Evolutionary conservation across 345 rosid genomes (phyloP).

Genomic region (Sonneratia caseolaris): DNA sequence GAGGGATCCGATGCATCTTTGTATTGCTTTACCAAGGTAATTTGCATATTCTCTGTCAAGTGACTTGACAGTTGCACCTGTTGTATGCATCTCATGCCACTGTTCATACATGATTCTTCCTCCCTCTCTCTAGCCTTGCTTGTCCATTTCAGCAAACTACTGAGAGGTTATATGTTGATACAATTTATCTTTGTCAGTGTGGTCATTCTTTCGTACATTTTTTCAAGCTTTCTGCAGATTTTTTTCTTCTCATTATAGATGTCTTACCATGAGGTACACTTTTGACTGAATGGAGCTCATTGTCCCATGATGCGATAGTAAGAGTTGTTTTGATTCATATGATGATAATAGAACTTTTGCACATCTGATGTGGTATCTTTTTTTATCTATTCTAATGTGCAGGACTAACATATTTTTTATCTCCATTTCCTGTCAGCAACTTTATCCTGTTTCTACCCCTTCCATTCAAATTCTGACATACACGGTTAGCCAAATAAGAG

Average conservation of each 20-base stretch:
- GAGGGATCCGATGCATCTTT: slow-evolving; percentile 62
- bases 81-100: not conserved
- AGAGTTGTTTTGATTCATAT: not conserved
- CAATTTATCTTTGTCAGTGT: not conserved
- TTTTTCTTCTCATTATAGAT: not conserved
- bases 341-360: not conserved
- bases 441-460: not conserved
- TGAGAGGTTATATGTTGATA: not conserved
- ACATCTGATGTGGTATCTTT: not conserved
- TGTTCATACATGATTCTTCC: not conserved
- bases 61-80: not conserved
- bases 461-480: not conserved
- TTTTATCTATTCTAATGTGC: not conserved
- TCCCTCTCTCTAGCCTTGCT: not conserved
- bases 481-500: not conserved
- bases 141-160: too few relatives aligned
- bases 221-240: not conserved
- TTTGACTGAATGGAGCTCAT: not conserved
- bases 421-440: not conserved
- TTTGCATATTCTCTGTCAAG: not conserved
- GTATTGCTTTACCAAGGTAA: slow-evolving; percentile 83
- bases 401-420: not conserved
- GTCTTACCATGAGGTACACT: not conserved
- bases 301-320: not conserved
- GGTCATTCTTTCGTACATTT: not conserved